A percentile compares a stretch with the other conserved stretches of the same genome.
Evolutionary conservation across 495 filamentous ascomycete genomes (phyloP).

Genomic region (Hamigera avellanea): DNA sequence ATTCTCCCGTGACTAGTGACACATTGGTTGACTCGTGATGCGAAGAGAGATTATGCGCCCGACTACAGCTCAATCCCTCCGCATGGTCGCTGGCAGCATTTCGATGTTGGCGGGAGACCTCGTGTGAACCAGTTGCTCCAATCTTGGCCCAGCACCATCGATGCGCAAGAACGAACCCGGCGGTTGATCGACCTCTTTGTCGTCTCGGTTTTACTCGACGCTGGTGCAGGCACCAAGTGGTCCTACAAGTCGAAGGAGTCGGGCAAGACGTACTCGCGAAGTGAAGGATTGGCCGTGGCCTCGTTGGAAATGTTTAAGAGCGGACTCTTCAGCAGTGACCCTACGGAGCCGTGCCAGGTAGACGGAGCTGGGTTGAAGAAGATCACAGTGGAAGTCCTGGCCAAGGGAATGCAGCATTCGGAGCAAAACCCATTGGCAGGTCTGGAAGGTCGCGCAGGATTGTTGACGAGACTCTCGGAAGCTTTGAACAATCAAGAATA

Average conservation of each 20-base stretch:
- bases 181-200: conserved; percentile 57
- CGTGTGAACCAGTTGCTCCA: conserved; percentile 56
- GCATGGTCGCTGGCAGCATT: conserved; percentile 63
- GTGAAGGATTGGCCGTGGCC: conserved; percentile 87
- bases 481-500: conserved; percentile 73
- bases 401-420: conserved; percentile 72
- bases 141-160: conserved; percentile 49
- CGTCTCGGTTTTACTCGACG: conserved; percentile 57
- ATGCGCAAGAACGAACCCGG: conserved; percentile 50
- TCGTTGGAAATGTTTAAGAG: conserved; percentile 96
- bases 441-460: conserved; percentile 71
- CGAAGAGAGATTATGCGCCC: conserved; percentile 75
- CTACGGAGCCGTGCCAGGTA: conserved; percentile 72
- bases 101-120: conserved; percentile 54
- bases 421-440: conserved; percentile 77
- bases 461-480: conserved; percentile 63
- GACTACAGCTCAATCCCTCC: conserved; percentile 73
- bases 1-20: too few relatives aligned
- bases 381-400: conserved; percentile 62
- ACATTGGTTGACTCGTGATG: too few relatives aligned
- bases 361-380: conserved; percentile 70
- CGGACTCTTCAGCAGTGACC: conserved; percentile 82
- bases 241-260: conserved; percentile 87
- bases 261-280: conserved; percentile 70
- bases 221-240: conserved; percentile 55